A percentile compares a stretch with the other conserved stretches of the same genome.
These are phyloP conservation scores for Ceratocystis alfenasii DNA, from an alignment of 2,329 filamentous ascomycete genomes.

Conservation along the genomic window DNA sequence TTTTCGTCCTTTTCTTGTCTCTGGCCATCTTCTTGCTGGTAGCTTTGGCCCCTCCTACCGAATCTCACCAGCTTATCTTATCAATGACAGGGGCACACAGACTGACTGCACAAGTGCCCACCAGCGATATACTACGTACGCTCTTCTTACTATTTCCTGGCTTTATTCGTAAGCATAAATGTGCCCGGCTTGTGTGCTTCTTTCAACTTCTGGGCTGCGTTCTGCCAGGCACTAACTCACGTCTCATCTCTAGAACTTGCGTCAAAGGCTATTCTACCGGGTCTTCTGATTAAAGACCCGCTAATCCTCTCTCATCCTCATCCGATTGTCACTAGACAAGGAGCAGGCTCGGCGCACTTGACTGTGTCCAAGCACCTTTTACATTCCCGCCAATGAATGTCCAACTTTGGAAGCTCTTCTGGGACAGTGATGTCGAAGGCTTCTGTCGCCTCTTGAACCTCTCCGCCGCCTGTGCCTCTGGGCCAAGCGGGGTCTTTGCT, in stretches of 20 bases:
- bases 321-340: conserved; percentile 3
- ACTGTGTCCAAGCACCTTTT: conserved; percentile 23
- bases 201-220: too few relatives aligned
- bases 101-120: neutral
- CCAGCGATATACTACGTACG: neutral
- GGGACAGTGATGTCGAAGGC: conserved; percentile 92
- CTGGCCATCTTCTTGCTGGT: neutral
- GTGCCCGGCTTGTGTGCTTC: too few relatives aligned
- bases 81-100: neutral
- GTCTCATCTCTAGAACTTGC: neutral
- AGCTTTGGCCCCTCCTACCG: neutral
- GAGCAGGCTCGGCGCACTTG: neutral
- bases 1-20: neutral
- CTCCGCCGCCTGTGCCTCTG: neutral
- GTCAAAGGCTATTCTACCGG: neutral
- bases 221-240: neutral
- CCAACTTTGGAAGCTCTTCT: conserved; percentile 90
- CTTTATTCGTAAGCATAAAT: neutral
- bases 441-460: conserved; percentile 50
- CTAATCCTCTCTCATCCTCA: neutral
- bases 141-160: neutral
- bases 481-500: neutral
- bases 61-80: conserved; percentile 16
- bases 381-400: conserved; percentile 68
- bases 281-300: neutral